phyloP scores from a whole-genome alignment of 352 stramenopile genomes.

The Elongisporangium prolatum region DNA sequence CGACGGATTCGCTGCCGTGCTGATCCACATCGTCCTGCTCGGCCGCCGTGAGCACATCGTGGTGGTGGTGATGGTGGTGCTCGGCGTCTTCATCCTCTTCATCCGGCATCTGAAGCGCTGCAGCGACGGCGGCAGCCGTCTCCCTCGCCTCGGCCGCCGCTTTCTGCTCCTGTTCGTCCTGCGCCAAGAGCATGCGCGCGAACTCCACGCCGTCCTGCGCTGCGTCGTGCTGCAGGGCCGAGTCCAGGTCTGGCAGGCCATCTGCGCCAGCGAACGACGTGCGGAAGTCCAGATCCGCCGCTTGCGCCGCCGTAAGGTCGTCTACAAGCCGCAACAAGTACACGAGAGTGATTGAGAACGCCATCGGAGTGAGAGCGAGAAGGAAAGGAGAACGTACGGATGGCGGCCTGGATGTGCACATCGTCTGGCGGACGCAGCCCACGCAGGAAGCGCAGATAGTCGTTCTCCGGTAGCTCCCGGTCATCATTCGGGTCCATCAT shows the following conservation, averaged over 20 bases:
- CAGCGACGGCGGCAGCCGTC: not conserved
- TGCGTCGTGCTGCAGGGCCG: conserved; percentile 30
- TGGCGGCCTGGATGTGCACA: conserved; percentile 27
- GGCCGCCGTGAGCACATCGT: conserved; percentile 4
- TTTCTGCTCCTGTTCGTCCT: conserved; percentile 48
- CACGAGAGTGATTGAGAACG: conserved; percentile 1
- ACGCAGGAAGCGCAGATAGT: conserved; percentile 78
- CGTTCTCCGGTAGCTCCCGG: conserved; percentile 39
- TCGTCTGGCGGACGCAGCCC: conserved; percentile 58
- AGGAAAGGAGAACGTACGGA: conserved; percentile 24
- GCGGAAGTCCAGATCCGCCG: conserved; percentile 70
- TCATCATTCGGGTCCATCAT: conserved; percentile 24
- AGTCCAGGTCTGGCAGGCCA: conserved; percentile 55
- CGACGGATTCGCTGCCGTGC: not conserved
- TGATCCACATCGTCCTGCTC: conserved; percentile 8
- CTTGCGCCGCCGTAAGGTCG: conserved; percentile 45
- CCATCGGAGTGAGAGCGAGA: not conserved
- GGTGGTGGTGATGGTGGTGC: conserved; percentile 1
- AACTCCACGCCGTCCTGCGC: conserved; percentile 59
- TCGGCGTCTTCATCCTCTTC: not conserved
- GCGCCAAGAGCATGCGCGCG: conserved; percentile 60
- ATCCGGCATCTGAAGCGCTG: not conserved
- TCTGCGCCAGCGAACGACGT: conserved; percentile 59
- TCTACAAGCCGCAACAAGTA: conserved; percentile 18
- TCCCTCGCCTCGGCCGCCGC: conserved; percentile 5